Base-by-base conservation (phyloP, 805 yeast genomes). In the Ogataea kodamae region DNA sequence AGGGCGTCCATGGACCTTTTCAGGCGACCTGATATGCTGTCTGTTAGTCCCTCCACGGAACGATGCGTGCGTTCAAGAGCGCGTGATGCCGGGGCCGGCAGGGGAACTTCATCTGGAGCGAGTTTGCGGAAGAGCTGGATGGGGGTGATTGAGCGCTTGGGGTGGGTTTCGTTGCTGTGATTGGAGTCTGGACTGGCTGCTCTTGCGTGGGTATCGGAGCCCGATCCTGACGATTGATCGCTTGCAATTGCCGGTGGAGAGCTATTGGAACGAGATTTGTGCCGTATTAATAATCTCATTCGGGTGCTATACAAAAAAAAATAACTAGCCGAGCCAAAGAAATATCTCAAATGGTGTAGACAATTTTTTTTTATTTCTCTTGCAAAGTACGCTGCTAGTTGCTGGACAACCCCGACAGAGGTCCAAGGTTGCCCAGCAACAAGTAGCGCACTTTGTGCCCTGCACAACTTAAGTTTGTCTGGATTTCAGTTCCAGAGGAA, bases 381-480 rank as follows among this genome's bases (percentile, higher is more conserved):
- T n/a, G n/a, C n/a, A n/a, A n/a, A n/a, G n/a, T n/a, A n/a, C n/a
- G n/a, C n/a, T n/a, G 5, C 10, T 14, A 11, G 27, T 25, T 25
- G 17, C 27, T 14, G 17, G 27, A 14, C 27, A 14, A 25, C 27
- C 18, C 17, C 7, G 18, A n/a, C n/a, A n/a, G n/a, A n/a, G 27
- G 18, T 13, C 27, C 18, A 12, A 15, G n/a, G n/a, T n/a, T n/a
- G n/a, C n/a, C n/a, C n/a, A n/a, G n/a, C n/a, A n/a, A n/a, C n/a
- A n/a, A n/a, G n/a, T n/a, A n/a, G n/a, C n/a, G n/a, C n/a, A n/a
- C n/a, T n/a, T n/a, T 18, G 21, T 17, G 9, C 6, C 22, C 28
- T 46, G 57, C 57, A 48, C 43, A 47, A 42, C 43, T 54, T 54
- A 52, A 54, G 59, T 54, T 54, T 43, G 41, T 49, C 15, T 17